Base-by-base conservation (phyloP, 306 rosid species). In the Quercus parvula region DNA sequence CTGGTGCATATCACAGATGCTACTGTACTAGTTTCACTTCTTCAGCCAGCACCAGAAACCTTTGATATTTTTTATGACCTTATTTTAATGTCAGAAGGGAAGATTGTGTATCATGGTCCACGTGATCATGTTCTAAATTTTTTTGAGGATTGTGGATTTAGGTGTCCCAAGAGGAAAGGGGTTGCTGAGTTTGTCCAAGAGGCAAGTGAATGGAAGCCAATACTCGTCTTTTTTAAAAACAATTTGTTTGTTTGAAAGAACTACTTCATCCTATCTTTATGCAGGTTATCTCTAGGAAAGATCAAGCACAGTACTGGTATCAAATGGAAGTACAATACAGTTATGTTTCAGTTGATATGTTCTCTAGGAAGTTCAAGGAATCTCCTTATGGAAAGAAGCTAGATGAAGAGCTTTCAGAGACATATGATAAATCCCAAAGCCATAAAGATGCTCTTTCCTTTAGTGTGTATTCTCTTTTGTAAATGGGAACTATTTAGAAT, bases 41-140 rank as follows among this genome's bases (percentile, higher is more conserved):
- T 88, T 46, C 92, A 88, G 75, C 92, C 90, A 20, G 80, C 92
- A 51, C 90, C 92, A 0, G 90, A 88, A 68, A 75, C 82, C 27
- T 86, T 86, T 56, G 86, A 86, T 5, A 88, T 84, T 70, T 88
- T 88, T 33, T 88, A 88, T 73, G 92, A 86, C 59, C 49, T 88
- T 4, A 84, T 88, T 46, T 33, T 86, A 33, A 84, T 88, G 85
- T 49, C 85, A 1, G 78, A 82, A 62, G 89, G 88, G 35, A 84
- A 78, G 77, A 61, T 84, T 73, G 75, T 86, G 54, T 88, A 86
- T 52, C 90, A 88, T 2, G 92, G 92, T 76, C 92, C 84, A 0
- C 79, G 90, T 2, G 84, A 84, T 22, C 81, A 72, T 10, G 90
- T 77, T 66, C 63, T 86, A 14, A 78, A 71, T 2, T 84, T 86